Conservation (phyloP, 2,329 filamentous ascomycete genomes). For the Cladosporium sp. region DNA sequence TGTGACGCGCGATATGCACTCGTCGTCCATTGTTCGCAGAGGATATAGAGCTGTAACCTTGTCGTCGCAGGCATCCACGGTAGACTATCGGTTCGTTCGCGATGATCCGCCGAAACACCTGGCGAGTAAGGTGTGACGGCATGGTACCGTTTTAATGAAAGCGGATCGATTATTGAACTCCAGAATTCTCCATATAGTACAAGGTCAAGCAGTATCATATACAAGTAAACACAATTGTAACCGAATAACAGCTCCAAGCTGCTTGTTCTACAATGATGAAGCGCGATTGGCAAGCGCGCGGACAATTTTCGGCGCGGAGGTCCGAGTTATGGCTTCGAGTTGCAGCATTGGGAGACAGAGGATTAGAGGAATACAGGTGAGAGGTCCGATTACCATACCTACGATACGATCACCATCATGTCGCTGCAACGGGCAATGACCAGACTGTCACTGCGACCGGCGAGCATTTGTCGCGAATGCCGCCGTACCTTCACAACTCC, state of each 20-base stretch:
- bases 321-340: slow-evolving; percentile 1
- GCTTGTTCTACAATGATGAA: slow-evolving; percentile 11
- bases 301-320: slow-evolving; percentile 4
- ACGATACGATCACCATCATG: slow-evolving; percentile 18
- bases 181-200: background rate
- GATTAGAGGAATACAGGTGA: background rate
- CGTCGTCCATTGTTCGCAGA: slow-evolving; percentile 6
- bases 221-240: background rate
- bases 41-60: background rate
- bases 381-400: background rate
- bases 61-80: slow-evolving; percentile 42
- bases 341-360: slow-evolving; percentile 1
- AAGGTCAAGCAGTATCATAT: background rate
- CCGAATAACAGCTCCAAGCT: background rate
- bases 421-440: slow-evolving; percentile 27
- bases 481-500: slow-evolving; percentile 22
- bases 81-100: slow-evolving; percentile 47
- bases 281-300: background rate
- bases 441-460: slow-evolving; percentile 23
- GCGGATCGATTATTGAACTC: background rate
- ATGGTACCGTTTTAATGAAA: slow-evolving; percentile 34
- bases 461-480: slow-evolving; percentile 26
- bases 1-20: background rate
- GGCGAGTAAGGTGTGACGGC: slow-evolving; percentile 58
- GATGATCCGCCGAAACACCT: slow-evolving; percentile 55